phyloP scores from a whole-genome alignment of 2,329 filamentous ascomycete species.

The Apiospora saccharicola region DNA sequence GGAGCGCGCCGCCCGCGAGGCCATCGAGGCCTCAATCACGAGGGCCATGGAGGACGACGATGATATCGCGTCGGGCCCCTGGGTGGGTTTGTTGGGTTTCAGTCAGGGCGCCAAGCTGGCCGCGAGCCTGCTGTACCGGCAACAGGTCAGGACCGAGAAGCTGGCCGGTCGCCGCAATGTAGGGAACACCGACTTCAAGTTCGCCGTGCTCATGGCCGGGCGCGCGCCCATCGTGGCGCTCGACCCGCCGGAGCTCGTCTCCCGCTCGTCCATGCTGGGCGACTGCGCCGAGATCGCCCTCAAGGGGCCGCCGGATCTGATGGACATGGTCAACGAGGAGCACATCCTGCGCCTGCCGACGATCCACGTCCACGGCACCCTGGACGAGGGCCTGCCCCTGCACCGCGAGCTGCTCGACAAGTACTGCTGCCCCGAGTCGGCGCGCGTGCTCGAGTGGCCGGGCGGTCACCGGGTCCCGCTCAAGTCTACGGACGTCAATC shows the following conservation, averaged over 20 bases:
- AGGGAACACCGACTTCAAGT: constrained; percentile 52
- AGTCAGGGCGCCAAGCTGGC: constrained; percentile 71
- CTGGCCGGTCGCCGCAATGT: constrained; percentile 34
- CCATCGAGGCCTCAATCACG: constrained; percentile 49
- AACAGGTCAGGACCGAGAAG: constrained; percentile 62
- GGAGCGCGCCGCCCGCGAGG: constrained; percentile 48
- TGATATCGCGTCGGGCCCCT: constrained; percentile 60
- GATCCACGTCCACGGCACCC: constrained; percentile 72
- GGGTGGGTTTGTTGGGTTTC: constrained; percentile 70
- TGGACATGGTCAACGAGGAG: constrained; percentile 48
- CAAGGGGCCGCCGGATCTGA: constrained; percentile 50
- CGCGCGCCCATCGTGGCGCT: constrained; percentile 65
- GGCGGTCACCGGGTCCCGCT: constrained; percentile 76
- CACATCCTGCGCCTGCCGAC: constrained; percentile 64
- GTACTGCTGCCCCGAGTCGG: constrained; percentile 64
- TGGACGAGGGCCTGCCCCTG: constrained; percentile 64
- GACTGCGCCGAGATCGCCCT: constrained; percentile 44
- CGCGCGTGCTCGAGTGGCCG: constrained; percentile 74
- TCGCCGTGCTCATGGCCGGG: constrained; percentile 69
- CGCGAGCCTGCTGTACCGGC: constrained; percentile 64
- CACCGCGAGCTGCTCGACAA: constrained; percentile 63
- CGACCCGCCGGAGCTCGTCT: constrained; percentile 46
- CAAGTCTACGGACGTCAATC: constrained; percentile 69
- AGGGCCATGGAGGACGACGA: constrained; percentile 56
- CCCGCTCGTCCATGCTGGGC: constrained; percentile 39